Evolutionary conservation across 331 rosid genomes (phyloP).

Genomic region (Arachis monticola): DNA sequence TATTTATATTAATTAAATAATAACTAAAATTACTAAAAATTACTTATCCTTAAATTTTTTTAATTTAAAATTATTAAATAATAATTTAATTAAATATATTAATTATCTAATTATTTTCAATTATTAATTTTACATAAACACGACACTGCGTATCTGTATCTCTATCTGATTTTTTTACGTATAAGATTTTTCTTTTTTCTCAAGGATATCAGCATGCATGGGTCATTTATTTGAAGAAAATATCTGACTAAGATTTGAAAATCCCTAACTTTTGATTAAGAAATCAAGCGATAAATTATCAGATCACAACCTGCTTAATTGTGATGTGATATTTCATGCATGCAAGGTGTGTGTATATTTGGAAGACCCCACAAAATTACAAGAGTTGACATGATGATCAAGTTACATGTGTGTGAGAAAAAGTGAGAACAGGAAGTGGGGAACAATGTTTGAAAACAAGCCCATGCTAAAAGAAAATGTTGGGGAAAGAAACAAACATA

Average conservation of each 20-base stretch:
- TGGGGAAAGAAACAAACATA: slow-evolving; percentile 39
- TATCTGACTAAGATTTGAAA: slow-evolving; percentile 14
- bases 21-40: no score
- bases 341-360: not conserved
- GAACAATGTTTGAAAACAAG: slow-evolving; percentile 42
- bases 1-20: no score
- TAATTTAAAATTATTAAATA: no score
- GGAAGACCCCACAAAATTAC: slow-evolving; percentile 24
- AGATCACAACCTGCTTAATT: no score
- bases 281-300: no score
- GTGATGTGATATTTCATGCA: not conserved
- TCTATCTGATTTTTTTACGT: no score
- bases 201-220: not conserved
- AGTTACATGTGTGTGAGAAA: slow-evolving; percentile 4
- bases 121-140: no score
- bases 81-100: no score
- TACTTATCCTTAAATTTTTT: no score
- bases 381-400: slow-evolving; percentile 38
- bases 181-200: no score
- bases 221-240: slow-evolving; percentile 3
- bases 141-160: no score
- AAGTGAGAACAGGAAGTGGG: slow-evolving; percentile 39
- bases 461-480: slow-evolving; percentile 42
- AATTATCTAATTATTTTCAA: no score
- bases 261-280: not conserved